A percentile compares a stretch with the other conserved stretches of the same genome.
These are phyloP conservation scores for Rosa hybrid DNA, from an alignment of 331 rosid genomes.

Conservation along the genomic window DNA sequence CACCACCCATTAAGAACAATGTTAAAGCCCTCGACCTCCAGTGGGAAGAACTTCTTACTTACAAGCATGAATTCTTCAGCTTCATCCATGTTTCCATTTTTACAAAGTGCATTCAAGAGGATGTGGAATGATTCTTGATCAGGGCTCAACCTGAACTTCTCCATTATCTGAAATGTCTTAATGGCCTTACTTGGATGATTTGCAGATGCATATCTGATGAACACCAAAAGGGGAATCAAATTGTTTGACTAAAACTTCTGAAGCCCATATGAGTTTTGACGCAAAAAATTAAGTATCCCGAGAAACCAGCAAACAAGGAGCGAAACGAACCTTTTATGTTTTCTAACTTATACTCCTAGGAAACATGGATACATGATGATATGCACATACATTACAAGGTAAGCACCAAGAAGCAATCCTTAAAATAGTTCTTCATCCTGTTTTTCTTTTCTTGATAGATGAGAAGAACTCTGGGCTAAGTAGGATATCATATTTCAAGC, in stretches of 20 bases:
- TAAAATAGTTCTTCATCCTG: not conserved
- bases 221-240: conserved; percentile 19
- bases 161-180: conserved; percentile 75
- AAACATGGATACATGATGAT: not conserved
- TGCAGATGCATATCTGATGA: conserved; percentile 71
- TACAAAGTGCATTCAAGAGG: conserved; percentile 67
- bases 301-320: not conserved
- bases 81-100: conserved; percentile 70
- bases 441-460: not conserved
- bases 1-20: conserved; percentile 90
- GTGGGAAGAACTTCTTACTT: conserved; percentile 74
- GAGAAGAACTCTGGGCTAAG: not conserved
- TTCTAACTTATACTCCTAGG: no score
- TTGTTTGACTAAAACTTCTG: not conserved
- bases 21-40: conserved; percentile 64
- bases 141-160: conserved; percentile 69
- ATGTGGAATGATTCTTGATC: conserved; percentile 65
- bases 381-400: not conserved
- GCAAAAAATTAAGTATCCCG: not conserved
- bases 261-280: not conserved
- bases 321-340: not conserved
- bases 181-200: conserved; percentile 66
- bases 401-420: not conserved
- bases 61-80: conserved; percentile 90
- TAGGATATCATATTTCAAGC: not conserved